phyloP scores from a whole-genome alignment of 768 basidiomycete genomes.

The Pilatotrama ljubarskyi region DNA sequence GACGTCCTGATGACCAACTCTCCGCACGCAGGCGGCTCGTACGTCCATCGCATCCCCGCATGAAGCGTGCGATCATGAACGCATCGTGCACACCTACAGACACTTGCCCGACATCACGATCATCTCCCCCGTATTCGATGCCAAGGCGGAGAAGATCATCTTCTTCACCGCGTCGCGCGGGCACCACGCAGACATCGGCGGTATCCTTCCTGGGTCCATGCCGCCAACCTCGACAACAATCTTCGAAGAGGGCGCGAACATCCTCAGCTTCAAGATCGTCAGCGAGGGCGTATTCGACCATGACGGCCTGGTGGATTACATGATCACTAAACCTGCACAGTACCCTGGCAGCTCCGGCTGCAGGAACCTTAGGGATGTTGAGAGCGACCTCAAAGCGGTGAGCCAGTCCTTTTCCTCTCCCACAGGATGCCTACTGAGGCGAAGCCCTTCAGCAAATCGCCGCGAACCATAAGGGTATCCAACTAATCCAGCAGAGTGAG shows the following conservation, averaged over 20 bases:
- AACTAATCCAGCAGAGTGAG: conserved; percentile 78
- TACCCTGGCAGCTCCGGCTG: conserved; percentile 89
- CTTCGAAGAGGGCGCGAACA: conserved; percentile 92
- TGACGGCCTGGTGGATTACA: conserved; percentile 70
- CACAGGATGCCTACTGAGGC: not conserved
- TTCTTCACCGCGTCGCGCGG: conserved; percentile 94
- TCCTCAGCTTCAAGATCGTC: conserved; percentile 91
- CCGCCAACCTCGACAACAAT: conserved; percentile 90
- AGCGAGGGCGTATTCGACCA: conserved; percentile 77
- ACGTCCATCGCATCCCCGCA: conserved; percentile 34
- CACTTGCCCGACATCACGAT: conserved; percentile 90
- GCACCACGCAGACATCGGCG: conserved; percentile 93
- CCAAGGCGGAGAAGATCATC: conserved; percentile 66
- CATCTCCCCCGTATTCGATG: conserved; percentile 87
- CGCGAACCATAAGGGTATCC: conserved; percentile 90
- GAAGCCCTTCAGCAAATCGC: conserved; percentile 72
- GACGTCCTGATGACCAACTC: conserved; percentile 95
- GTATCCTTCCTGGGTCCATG: conserved; percentile 93
- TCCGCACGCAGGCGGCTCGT: conserved; percentile 87
- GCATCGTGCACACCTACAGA: conserved; percentile 27
- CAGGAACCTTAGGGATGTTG: conserved; percentile 84
- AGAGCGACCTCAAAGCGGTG: conserved; percentile 89
- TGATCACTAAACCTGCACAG: conserved; percentile 78
- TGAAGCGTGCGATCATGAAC: not conserved
- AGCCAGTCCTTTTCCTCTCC: conserved; percentile 28